Percentiles rank a stretch among this genome's conserved stretches.
Evolutionary conservation across 345 rosid species (phyloP).

Genomic region (Melastoma malabathricum): DNA sequence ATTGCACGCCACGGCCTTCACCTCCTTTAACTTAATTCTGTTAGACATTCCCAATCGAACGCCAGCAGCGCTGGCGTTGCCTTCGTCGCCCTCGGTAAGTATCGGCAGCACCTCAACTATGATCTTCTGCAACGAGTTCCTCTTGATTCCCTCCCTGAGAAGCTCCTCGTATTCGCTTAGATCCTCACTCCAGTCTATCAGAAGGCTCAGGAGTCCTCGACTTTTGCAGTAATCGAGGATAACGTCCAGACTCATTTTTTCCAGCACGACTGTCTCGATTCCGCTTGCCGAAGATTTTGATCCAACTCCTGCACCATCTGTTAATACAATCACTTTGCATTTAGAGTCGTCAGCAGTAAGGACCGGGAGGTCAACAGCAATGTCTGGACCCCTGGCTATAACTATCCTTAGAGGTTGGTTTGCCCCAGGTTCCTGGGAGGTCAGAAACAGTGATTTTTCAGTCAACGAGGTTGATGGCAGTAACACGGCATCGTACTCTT

Average conservation of each 20-base stretch:
- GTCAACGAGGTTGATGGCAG: constrained; percentile 29
- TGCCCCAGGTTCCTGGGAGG: constrained; percentile 47
- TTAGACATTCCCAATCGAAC: too few species aligned
- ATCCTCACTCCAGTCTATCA: constrained; percentile 52
- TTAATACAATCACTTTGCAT: constrained; percentile 29
- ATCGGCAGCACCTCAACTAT: constrained; percentile 49
- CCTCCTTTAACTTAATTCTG: too few species aligned
- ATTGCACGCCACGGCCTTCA: too few species aligned
- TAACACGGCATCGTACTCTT: constrained; percentile 61
- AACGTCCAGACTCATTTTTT: constrained; percentile 25
- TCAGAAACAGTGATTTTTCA: constrained; percentile 20
- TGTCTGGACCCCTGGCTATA: constrained; percentile 17
- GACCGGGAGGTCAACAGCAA: constrained; percentile 15
- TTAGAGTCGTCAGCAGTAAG: constrained; percentile 15
- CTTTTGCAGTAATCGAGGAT: constrained; percentile 41
- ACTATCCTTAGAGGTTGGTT: constrained; percentile 46
- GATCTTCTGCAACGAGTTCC: constrained; percentile 40
- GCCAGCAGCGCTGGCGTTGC: not conserved
- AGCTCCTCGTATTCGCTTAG: constrained; percentile 35
- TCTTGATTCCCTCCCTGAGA: constrained; percentile 31
- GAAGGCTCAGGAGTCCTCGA: constrained; percentile 43
- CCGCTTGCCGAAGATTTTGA: constrained; percentile 18
- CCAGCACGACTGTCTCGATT: constrained; percentile 33
- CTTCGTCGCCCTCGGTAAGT: constrained; percentile 24
- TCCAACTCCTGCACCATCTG: constrained; percentile 18